These are phyloP conservation scores for Bigelowiella natans DNA, from an alignment of 78 protist genomes.

Conservation along the genomic window DNA sequence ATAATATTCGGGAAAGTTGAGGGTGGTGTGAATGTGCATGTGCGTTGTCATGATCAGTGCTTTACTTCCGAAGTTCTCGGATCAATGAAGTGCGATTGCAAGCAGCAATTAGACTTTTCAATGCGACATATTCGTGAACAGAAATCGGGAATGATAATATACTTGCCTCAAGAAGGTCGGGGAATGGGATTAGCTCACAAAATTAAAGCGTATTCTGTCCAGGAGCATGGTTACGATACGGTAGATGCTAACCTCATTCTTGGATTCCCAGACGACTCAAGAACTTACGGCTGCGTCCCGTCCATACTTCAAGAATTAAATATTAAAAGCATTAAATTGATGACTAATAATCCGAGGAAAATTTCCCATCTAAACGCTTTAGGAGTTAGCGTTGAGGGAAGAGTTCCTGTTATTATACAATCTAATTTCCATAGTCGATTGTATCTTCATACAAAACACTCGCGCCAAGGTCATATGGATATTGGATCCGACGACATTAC, in stretches of 20 bases:
- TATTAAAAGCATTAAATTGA: not conserved
- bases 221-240: not conserved
- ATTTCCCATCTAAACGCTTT: not conserved
- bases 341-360: not conserved
- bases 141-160: not conserved
- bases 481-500: too few relatives aligned
- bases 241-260: not conserved
- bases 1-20: not conserved
- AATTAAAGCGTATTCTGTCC: not conserved
- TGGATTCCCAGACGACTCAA: not conserved
- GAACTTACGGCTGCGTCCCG: not conserved
- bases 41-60: not conserved
- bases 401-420: not conserved
- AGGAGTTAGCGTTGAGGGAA: not conserved
- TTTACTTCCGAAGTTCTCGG: not conserved
- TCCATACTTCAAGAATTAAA: not conserved
- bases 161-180: not conserved
- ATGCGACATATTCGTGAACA: not conserved
- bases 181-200: not conserved
- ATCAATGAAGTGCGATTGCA: slow-evolving; percentile 2
- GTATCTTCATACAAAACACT: not conserved
- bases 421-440: not conserved
- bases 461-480: not conserved
- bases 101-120: not conserved
- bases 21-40: not conserved